Percentiles rank a stretch among this genome's conserved stretches.
Evolutionary conservation across 371 early-diverging fungal species (phyloP).

Genomic region (Nematocida parisii): DNA sequence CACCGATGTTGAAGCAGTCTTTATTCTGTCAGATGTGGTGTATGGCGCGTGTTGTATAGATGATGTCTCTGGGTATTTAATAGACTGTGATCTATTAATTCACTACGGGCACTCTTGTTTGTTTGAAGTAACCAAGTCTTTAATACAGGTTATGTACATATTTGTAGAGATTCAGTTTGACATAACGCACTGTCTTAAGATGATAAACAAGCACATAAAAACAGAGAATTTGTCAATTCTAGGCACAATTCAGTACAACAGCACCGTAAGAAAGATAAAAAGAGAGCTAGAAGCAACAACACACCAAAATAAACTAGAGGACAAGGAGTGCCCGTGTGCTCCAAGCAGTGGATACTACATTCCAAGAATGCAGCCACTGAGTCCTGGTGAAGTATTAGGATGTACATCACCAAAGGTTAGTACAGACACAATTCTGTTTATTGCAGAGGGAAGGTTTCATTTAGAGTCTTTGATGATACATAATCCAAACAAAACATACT

Average conservation of each 20-base stretch:
- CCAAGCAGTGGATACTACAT: not conserved
- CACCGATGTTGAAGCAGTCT: constrained; percentile 76
- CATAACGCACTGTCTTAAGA: constrained; percentile 80
- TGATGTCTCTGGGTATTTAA: constrained; percentile 83
- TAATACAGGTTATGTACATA: constrained; percentile 89
- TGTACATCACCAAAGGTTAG: constrained; percentile 87
- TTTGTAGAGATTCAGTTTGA: constrained; percentile 98
- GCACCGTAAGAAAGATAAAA: constrained; percentile 75
- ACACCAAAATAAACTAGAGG: constrained; percentile 67
- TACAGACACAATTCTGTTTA: constrained; percentile 69
- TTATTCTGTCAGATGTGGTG: constrained; percentile 97
- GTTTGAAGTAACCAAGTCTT: constrained; percentile 87
- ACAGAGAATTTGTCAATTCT: constrained; percentile 75
- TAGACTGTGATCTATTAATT: constrained; percentile 90
- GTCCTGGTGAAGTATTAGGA: constrained; percentile 94
- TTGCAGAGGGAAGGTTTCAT: constrained; percentile 98
- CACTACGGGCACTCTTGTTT: constrained; percentile 98
- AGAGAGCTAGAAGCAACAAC: constrained; percentile 69
- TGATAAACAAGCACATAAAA: constrained; percentile 71
- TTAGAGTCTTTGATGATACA: constrained; percentile 97
- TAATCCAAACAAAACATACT: constrained; percentile 83
- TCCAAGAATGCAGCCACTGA: constrained; percentile 88
- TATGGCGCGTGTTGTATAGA: constrained; percentile 99
- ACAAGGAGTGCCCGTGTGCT: not conserved
- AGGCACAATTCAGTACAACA: constrained; percentile 91